These are phyloP conservation scores for Sugiyamaella neomexicana DNA, from an alignment of 1,139 yeast species.

Conservation along the genomic window DNA sequence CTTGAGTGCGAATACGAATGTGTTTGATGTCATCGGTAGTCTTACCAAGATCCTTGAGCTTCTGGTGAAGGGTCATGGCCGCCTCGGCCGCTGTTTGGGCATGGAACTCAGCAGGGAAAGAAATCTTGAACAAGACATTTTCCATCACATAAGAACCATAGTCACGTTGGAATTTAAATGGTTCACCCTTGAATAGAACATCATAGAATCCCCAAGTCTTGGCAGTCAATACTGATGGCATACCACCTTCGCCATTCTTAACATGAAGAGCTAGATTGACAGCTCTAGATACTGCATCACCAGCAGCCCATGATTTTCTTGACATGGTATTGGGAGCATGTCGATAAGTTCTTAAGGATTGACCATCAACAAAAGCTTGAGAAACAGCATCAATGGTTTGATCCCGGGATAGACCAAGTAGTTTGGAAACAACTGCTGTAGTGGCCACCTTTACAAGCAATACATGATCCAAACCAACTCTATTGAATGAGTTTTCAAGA, in stretches of 20 bases:
- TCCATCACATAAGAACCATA: conserved; percentile 65
- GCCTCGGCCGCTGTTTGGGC: conserved; percentile 68
- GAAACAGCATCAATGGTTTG: conserved; percentile 58
- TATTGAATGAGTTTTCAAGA: conserved; percentile 57
- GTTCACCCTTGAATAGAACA: conserved; percentile 54
- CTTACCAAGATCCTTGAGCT: conserved; percentile 45
- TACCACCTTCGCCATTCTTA: conserved; percentile 54
- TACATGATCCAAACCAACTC: conserved; percentile 62
- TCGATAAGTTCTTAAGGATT: conserved; percentile 57
- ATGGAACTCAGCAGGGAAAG: conserved; percentile 66
- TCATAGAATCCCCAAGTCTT: conserved; percentile 63
- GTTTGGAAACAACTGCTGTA: conserved; percentile 57
- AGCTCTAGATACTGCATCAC: conserved; percentile 62
- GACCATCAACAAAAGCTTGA: conserved; percentile 63
- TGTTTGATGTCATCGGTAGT: conserved; percentile 51
- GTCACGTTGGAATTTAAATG: conserved; percentile 53
- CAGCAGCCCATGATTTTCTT: conserved; percentile 67
- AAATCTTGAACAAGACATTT: conserved; percentile 57
- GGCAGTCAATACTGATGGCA: conserved; percentile 59
- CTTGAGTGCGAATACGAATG: conserved; percentile 55
- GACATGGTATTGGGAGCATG: conserved; percentile 65
- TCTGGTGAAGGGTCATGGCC: conserved; percentile 48
- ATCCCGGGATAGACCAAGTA: conserved; percentile 50
- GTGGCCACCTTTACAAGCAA: conserved; percentile 61
- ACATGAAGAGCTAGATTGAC: conserved; percentile 56